Evolutionary conservation across 805 yeast genomes (phyloP), one percentile per base, ranked within the genome.

Genomic region (Suhomyces sp.): DNA sequence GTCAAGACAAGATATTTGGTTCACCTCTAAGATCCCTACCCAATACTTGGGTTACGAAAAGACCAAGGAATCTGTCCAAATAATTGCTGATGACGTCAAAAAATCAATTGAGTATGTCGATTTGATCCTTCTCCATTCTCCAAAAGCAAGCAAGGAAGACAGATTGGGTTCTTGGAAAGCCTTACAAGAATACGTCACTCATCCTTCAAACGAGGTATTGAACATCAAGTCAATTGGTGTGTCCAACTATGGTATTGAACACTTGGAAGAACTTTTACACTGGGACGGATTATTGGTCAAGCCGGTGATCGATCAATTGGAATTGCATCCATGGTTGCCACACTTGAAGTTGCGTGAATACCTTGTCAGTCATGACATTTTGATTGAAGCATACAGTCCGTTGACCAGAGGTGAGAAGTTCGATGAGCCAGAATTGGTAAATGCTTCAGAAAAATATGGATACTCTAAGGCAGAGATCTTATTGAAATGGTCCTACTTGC

Each of bases 321-420:
- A 89, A 68, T 78, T 89, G 49, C 88, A 90, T 54, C 96, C 94
- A 19, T 88, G 94, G 92, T 74, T 86, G 61, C 88, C 86, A 71
- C 76, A 87, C 60, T 70, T 76, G 50, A 84, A 85, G 49, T 74
- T 90, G 53, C 82, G 87, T 22, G 79, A 83, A 50, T 87, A 72
- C 68, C 84, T 88, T 64, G 73, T 76, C 31, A 63, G 74, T 13
- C 69, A 85, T 53, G 83, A 76, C 45, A 80, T 91, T 41, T 70
- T 75, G 5, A 81, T 86, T 9, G 90, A 88, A 65, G 92, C 96
- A 0, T 91, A 81, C 70, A 84, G 94, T 6, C 97, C 97, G 6
- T 78, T 91, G 62, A 84, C 87, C 1, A 79, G 79, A 54, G 90
- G 93, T 7, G 64, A 66, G 46, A 81, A 83, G 60, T 66, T 85